Conservation (phyloP, 805 yeast species). For the Cephaloascus fragrans region DNA sequence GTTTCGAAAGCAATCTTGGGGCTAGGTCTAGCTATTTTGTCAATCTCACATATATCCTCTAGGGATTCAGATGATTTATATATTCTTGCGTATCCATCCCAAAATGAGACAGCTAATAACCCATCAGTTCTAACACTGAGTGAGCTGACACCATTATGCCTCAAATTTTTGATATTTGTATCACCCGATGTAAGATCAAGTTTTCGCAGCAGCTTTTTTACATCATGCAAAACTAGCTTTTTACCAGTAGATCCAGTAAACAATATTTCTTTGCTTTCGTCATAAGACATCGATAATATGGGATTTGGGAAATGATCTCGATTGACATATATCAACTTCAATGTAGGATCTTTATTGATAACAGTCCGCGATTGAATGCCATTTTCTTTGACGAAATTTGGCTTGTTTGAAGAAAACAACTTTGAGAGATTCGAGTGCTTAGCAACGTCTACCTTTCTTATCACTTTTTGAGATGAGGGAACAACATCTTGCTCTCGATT, state of each 20-base stretch:
- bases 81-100: conserved; percentile 44
- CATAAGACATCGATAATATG: conserved; percentile 30
- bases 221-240: conserved; percentile 19
- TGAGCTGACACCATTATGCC: conserved; percentile 27
- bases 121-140: conserved; percentile 11
- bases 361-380: conserved; percentile 5
- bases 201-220: background rate
- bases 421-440: background rate
- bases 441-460: background rate
- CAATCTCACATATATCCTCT: background rate
- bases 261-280: conserved; percentile 12
- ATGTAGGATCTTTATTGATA: conserved; percentile 15
- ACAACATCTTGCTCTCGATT: background rate
- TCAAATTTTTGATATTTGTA: conserved; percentile 8
- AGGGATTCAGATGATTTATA: conserved; percentile 12
- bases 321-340: conserved; percentile 12
- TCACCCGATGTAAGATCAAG: background rate
- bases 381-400: too few species aligned
- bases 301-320: conserved; percentile 45
- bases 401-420: background rate
- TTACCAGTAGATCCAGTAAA: conserved; percentile 42
- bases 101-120: conserved; percentile 23
- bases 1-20: background rate
- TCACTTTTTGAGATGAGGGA: background rate
- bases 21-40: background rate